Percentiles rank a stretch among this genome's conserved stretches.
These are phyloP conservation scores for Delonix regia DNA, from an alignment of 306 rosid species.

Conservation along the genomic window DNA sequence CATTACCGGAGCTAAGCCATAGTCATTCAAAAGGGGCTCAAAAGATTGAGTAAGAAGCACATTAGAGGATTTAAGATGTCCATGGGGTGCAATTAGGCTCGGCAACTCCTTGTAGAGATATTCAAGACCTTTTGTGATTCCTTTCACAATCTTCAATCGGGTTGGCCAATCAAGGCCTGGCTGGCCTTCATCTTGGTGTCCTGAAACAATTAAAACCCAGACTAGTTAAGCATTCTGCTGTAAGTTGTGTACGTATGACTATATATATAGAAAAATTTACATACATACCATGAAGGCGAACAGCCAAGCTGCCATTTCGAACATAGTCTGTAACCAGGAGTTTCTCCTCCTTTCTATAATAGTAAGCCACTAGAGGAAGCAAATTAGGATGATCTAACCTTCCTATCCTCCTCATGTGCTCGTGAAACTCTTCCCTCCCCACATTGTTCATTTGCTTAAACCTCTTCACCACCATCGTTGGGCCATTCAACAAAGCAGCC, in stretches of 20 bases:
- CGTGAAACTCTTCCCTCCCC: slow-evolving; percentile 81
- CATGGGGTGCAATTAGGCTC: slow-evolving; percentile 73
- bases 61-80: slow-evolving; percentile 87
- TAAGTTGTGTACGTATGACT: not conserved
- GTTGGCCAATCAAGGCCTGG: slow-evolving; percentile 78
- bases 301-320: slow-evolving; percentile 68
- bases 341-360: slow-evolving; percentile 89
- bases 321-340: slow-evolving; percentile 68
- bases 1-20: slow-evolving; percentile 72
- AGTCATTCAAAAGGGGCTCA: slow-evolving; percentile 82
- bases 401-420: slow-evolving; percentile 87
- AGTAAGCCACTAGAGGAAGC: slow-evolving; percentile 91
- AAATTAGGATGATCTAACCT: slow-evolving; percentile 65
- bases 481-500: slow-evolving; percentile 66
- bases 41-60: slow-evolving; percentile 61
- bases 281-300: slow-evolving; percentile 72
- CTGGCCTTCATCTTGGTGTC: slow-evolving; percentile 57
- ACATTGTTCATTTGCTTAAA: slow-evolving; percentile 90
- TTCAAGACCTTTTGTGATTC: slow-evolving; percentile 72
- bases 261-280: not conserved
- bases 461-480: slow-evolving; percentile 81
- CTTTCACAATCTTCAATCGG: slow-evolving; percentile 77
- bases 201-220: slow-evolving; percentile 40
- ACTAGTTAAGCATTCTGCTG: not conserved
- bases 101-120: slow-evolving; percentile 76